Evolutionary conservation across 108 stramenopile genomes (phyloP).

Genomic region (Asterionellopsis glacialis): DNA sequence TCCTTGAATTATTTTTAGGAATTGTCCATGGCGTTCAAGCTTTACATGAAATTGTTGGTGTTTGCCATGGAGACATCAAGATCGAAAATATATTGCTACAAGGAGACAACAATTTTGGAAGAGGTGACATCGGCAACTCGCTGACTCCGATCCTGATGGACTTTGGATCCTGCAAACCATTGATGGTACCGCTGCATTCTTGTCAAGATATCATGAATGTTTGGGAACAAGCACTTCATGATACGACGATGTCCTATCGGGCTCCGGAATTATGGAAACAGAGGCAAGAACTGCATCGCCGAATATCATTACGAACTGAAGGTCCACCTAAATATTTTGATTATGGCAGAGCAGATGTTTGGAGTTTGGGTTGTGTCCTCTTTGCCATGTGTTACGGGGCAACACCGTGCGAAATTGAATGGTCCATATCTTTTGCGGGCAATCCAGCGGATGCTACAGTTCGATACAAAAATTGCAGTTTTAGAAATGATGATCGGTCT

Average conservation of each 20-base stretch:
- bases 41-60: constrained; percentile 47
- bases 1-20: constrained; percentile 49
- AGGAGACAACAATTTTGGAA: background rate
- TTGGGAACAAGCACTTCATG: constrained; percentile 46
- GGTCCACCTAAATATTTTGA: constrained; percentile 23
- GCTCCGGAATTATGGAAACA: constrained; percentile 68
- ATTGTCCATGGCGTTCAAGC: constrained; percentile 43
- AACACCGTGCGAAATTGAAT: constrained; percentile 74
- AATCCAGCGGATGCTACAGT: no score
- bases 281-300: constrained; percentile 35
- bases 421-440: no score
- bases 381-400: constrained; percentile 79
- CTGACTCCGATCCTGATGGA: constrained; percentile 56
- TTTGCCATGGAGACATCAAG: constrained; percentile 80
- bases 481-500: no score
- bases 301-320: constrained; percentile 14
- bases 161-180: constrained; percentile 40
- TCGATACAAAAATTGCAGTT: no score
- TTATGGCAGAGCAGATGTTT: constrained; percentile 71
- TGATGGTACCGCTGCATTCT: constrained; percentile 14
- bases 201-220: constrained; percentile 9
- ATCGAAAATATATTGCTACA: constrained; percentile 67
- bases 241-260: constrained; percentile 73
- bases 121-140: no score
- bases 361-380: constrained; percentile 70